Percentiles rank a stretch among this genome's conserved stretches.
Evolutionary conservation across 2,329 filamentous ascomycete genomes (phyloP).

Genomic region (Neofusicoccum kwambonambiense): DNA sequence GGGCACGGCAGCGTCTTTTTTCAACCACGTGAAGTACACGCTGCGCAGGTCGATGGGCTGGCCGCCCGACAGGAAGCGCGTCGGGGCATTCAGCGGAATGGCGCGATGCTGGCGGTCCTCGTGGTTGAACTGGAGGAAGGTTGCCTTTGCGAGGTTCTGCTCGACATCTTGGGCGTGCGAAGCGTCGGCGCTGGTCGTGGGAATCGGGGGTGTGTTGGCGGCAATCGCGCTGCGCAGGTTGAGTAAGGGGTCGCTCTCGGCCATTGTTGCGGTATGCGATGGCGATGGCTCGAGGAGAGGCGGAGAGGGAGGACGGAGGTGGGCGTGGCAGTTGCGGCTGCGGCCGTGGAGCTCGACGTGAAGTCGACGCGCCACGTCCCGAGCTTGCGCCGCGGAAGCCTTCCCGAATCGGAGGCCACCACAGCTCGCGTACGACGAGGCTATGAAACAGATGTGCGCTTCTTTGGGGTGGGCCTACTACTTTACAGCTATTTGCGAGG

Average conservation of each 20-base stretch:
- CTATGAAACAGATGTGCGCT: too few relatives aligned
- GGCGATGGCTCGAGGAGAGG: background rate
- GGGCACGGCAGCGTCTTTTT: slow-evolving; percentile 84
- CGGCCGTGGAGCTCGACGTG: slow-evolving; percentile 5
- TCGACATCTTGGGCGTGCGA: slow-evolving; percentile 60
- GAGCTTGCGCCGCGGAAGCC: slow-evolving; percentile 10
- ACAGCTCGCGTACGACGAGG: too few relatives aligned
- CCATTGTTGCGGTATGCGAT: slow-evolving; percentile 46
- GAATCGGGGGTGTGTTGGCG: slow-evolving; percentile 65
- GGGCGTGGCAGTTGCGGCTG: background rate
- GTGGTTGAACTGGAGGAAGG: slow-evolving; percentile 65
- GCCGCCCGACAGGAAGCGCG: slow-evolving; percentile 76
- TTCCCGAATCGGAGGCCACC: background rate
- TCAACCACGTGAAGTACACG: slow-evolving; percentile 94
- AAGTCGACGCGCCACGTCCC: slow-evolving; percentile 8
- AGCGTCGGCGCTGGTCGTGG: slow-evolving; percentile 68
- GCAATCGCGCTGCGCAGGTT: slow-evolving; percentile 82
- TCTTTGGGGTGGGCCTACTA: too few relatives aligned
- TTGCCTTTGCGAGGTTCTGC: slow-evolving; percentile 58
- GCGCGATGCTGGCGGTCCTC: slow-evolving; percentile 53
- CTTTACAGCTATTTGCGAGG: too few relatives aligned
- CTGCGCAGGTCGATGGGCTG: slow-evolving; percentile 80
- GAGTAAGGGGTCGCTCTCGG: slow-evolving; percentile 70
- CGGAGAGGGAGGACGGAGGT: background rate
- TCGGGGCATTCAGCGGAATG: slow-evolving; percentile 69